A percentile compares a stretch with the other conserved stretches of the same genome.
Evolutionary conservation across 202 grass and related monocot genomes (phyloP).

Genomic region (Panicum hallii): DNA sequence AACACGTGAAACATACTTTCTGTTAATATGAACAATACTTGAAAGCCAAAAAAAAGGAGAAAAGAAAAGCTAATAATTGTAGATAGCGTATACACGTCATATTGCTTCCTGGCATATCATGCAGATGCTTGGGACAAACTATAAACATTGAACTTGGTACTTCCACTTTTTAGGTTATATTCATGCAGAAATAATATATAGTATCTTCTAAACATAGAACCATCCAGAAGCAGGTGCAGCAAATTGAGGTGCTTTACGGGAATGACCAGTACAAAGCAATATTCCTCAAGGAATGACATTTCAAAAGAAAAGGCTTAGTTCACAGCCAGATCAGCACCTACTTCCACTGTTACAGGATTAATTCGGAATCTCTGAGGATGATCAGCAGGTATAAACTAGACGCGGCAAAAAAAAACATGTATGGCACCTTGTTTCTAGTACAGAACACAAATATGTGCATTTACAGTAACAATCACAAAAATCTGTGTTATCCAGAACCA

Average conservation of each 20-base stretch:
- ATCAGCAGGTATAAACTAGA: constrained; percentile 9
- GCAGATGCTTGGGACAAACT: background rate
- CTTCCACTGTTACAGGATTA: constrained; percentile 7
- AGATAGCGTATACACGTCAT: background rate
- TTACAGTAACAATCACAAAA: background rate
- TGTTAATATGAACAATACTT: background rate
- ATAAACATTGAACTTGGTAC: constrained; percentile 21
- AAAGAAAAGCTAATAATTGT: constrained; percentile 24
- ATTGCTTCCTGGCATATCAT: constrained; percentile 5
- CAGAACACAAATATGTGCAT: constrained; percentile 8
- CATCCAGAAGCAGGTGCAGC: background rate
- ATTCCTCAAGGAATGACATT: constrained; percentile 11
- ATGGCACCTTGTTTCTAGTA: background rate
- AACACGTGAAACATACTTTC: constrained; percentile 17
- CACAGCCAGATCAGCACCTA: constrained; percentile 2
- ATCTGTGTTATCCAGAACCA: background rate
- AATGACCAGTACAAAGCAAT: constrained; percentile 15
- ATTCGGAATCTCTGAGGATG: constrained; percentile 3
- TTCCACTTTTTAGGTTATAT: constrained; percentile 9
- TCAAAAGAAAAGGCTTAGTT: constrained; percentile 33
- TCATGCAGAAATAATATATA: background rate
- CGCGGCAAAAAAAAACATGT: background rate
- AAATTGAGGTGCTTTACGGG: constrained; percentile 8
- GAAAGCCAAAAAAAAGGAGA: constrained; percentile 28
- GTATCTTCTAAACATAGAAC: constrained; percentile 24